Base-by-base conservation (phyloP, 2,329 filamentous ascomycete species). In the Paecilomyces fulvus region DNA sequence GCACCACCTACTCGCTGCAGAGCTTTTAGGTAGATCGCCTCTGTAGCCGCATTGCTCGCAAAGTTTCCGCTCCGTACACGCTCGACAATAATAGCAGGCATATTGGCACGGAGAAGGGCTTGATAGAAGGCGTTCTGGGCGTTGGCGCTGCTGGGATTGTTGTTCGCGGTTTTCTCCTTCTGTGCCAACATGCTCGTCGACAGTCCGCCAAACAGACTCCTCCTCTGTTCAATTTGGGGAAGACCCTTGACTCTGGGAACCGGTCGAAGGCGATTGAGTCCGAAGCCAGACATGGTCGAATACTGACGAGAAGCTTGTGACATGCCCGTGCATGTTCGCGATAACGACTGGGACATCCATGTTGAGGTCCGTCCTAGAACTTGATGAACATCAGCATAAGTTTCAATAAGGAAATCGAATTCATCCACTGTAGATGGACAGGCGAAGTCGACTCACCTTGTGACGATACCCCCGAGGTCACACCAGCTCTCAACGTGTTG, bases 51-150 rank as follows among this genome's bases (percentile, higher is more conserved):
- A 69, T 92, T 96, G 20, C 84, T 84, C 10, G 92, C 92, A 70
- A 92, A 99, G 55, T 87, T 84, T 60, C 89, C 89, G 14, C 88
- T 91, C 69, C 91, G 86, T 72, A 96, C 94, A 66, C 94, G 82
- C 73, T 97, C 91, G 58, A 96, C 83, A 56, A 99, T 79, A 60
- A 99, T 95, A 53, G 91, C 87, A 17, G 92, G 90, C 88, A 96
- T 92, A 67, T 95, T 94, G 53, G 92, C 91, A 69, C 89, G 88
- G 55, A 96, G 80, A 12, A 99, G 83, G 50, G 92, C 87, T 69
- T 92, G 88, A 70, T 99, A 99, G 72, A 99, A 96, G 14, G 89
- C 87, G 70, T 92, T 94, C 72, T 99, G 94, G 20, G 91, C 86
- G 49, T 88, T 88, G 28, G 91, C 87, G 72, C 90, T 97, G 58